Evolutionary conservation across 1,284 basidiomycete species (phyloP).

Genomic region (Moesziomyces aphidis): DNA sequence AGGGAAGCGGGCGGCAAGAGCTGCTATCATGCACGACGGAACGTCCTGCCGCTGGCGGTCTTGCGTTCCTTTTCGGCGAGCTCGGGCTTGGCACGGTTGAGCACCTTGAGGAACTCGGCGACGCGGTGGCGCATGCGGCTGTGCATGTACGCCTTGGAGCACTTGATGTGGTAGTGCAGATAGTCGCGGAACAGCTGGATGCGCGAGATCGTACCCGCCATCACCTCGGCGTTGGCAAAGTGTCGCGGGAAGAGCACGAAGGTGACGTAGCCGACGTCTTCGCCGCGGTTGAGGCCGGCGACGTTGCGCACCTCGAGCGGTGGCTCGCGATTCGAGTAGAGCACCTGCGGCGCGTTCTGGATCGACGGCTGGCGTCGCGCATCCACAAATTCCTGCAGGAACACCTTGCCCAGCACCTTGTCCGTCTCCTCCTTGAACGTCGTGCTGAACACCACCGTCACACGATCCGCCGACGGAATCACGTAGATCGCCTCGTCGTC

Average conservation of each 20-base stretch:
- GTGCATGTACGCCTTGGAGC: slow-evolving; percentile 99
- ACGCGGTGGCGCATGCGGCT: slow-evolving; percentile 95
- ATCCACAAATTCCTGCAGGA: slow-evolving; percentile 99
- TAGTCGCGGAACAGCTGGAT: slow-evolving; percentile 98
- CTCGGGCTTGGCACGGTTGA: slow-evolving; percentile 98
- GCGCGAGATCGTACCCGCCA: slow-evolving; percentile 88
- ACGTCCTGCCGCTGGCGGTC: slow-evolving; percentile 76
- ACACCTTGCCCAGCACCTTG: slow-evolving; percentile 94
- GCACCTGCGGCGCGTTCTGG: slow-evolving; percentile 96
- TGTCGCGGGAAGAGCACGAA: slow-evolving; percentile 98
- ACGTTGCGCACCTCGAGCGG: slow-evolving; percentile 94
- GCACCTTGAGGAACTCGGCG: slow-evolving; percentile 94
- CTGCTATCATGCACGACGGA: slow-evolving; percentile 49
- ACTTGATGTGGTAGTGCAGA: slow-evolving; percentile 98
- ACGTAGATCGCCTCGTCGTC: slow-evolving; percentile 94
- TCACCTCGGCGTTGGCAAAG: slow-evolving; percentile 81
- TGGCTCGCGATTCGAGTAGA: slow-evolving; percentile 95
- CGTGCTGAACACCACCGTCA: slow-evolving; percentile 97
- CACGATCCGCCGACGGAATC: slow-evolving; percentile 90
- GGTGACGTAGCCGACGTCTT: slow-evolving; percentile 97
- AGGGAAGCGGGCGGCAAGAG: no score
- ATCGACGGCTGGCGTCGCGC: slow-evolving; percentile 90
- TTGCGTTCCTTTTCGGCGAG: slow-evolving; percentile 83
- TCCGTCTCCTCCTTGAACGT: slow-evolving; percentile 98
- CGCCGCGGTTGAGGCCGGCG: slow-evolving; percentile 81